Evolutionary conservation across 2,329 filamentous ascomycete species (phyloP).

Genomic region (Conoideocrella luteorostrata): DNA sequence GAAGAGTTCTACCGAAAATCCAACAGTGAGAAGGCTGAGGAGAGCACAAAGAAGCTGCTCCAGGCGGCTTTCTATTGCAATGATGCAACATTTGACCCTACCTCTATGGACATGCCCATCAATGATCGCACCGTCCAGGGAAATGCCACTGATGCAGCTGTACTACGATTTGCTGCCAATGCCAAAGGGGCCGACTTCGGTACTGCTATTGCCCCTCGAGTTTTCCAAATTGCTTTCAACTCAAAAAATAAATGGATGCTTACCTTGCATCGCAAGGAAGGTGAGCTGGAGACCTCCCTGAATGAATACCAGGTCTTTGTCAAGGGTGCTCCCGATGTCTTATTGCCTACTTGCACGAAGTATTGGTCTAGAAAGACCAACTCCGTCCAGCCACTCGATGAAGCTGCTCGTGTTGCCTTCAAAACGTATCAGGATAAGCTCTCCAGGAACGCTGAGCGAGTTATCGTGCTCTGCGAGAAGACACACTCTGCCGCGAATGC

Average conservation of each 20-base stretch:
- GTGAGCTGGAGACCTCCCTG: conserved; percentile 15
- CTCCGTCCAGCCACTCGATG: conserved; percentile 27
- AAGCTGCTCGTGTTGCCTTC: conserved; percentile 24
- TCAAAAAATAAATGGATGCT: conserved; percentile 46
- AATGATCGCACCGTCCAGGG: conserved; percentile 30
- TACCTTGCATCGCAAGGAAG: conserved; percentile 25
- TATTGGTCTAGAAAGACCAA: conserved; percentile 28
- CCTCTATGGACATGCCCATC: conserved; percentile 27
- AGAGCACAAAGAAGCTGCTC: conserved; percentile 17
- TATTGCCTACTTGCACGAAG: conserved; percentile 29
- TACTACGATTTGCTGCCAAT: conserved; percentile 32
- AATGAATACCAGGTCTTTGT: conserved; percentile 37
- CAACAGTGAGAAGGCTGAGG: conserved; percentile 11
- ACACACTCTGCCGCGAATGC: conserved; percentile 19
- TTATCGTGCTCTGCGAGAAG: conserved; percentile 36
- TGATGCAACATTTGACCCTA: conserved; percentile 34
- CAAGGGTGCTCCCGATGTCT: conserved; percentile 49
- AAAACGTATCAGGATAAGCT: conserved; percentile 32
- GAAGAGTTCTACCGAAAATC: conserved; percentile 19
- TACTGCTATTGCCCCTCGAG: conserved; percentile 15
- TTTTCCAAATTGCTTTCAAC: conserved; percentile 41
- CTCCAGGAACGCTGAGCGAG: conserved; percentile 35
- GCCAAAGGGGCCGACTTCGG: conserved; percentile 15
- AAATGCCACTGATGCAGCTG: conserved; percentile 37
- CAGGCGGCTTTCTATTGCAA: conserved; percentile 32